Evolutionary conservation across 257 asterid species (phyloP), one percentile per base, ranked within the genome.

Genomic region (Eustoma russellianum): DNA sequence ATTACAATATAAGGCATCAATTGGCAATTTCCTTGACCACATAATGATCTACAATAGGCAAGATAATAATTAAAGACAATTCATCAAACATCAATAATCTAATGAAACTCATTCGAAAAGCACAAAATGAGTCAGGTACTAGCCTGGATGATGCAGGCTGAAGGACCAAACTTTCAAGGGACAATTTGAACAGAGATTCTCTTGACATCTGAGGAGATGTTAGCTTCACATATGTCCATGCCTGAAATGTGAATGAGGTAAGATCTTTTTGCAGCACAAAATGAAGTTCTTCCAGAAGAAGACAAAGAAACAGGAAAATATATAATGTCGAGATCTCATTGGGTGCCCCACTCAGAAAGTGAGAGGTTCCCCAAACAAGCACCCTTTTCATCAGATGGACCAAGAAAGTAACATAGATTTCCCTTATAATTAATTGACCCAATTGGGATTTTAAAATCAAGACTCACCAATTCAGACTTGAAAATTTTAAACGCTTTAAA

Each of bases 141-240:
- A 64, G 57, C 97, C 95, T 79, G 17, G 86, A 66, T 67, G 86
- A 81, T 50, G 68, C 81, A 59, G 72, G 45, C 57, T 83, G 86
- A 64, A 86, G 80, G 64, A 67, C 67, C 40, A 81, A 83, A 64
- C 74, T 53, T 70, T 74, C 79, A 38, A 86, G 80, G 2, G 97
- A 81, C 71, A 89, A 33, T 74, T 89, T 89, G 74, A 77, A 89
- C 77, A 65, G 55, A 47, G 82, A 83, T 79, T 83, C 97, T 78
- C 95, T 85, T 52, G 69, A 79, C 97, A 89, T 89, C 74, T 89
- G 97, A 55, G 95, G 97, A 65, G 97, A 89, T 60, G 93, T 86
- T 76, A 89, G 71, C 68, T 89, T 86, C 73, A 89, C 90, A 64
- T 89, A 94, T 46, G 86, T 51, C 95, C 94, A 89, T 50, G 75